Percentiles rank a stretch among this genome's conserved stretches.
phyloP scores from a whole-genome alignment of 495 filamentous ascomycete genomes.

The Lasiosphaeria miniovina region DNA sequence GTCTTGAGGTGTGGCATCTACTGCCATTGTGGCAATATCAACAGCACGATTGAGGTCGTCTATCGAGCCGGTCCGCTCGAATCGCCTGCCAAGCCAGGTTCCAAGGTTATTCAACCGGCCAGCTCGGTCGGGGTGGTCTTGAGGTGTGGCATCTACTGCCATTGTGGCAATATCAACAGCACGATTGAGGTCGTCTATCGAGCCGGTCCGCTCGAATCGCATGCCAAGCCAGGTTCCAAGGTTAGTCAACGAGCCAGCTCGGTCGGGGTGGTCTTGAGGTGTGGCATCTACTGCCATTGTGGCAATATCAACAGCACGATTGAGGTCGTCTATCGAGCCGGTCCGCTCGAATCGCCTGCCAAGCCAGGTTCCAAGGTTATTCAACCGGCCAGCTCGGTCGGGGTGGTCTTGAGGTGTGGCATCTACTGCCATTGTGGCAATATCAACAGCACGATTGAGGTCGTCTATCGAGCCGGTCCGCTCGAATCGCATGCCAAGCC shows the following conservation, averaged over 20 bases:
- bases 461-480: neutral
- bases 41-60: neutral
- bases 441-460: neutral
- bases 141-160: neutral
- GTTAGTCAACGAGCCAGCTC: neutral
- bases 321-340: neutral
- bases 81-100: neutral
- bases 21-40: neutral
- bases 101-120: conserved; percentile 2
- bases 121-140: neutral
- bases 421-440: neutral
- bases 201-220: neutral
- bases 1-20: neutral
- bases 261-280: neutral
- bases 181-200: neutral
- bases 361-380: neutral
- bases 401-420: neutral
- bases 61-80: neutral
- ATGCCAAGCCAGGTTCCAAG: neutral
- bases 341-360: neutral
- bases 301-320: neutral
- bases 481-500: neutral
- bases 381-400: neutral
- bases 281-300: neutral
- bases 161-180: neutral